Evolutionary conservation across 495 filamentous ascomycete species (phyloP), one percentile per base, ranked within the genome.

Genomic region (Cercophora sp.): DNA sequence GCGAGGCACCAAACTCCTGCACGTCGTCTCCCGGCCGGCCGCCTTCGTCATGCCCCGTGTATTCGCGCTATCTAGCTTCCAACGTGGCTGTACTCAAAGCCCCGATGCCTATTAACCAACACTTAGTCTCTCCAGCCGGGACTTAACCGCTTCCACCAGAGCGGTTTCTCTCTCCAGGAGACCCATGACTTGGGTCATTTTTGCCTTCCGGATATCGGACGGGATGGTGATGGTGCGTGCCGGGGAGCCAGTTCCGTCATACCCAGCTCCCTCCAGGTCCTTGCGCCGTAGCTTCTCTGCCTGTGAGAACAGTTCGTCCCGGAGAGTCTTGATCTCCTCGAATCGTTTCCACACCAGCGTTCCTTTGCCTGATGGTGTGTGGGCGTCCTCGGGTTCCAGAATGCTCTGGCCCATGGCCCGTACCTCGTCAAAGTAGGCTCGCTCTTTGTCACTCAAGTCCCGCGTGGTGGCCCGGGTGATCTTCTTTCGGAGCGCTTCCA

Each of bases 361-460:
- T 3, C 63, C 19, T 37, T 64, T 58, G 36, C 63, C 55, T 24
- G 36, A 57, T 39, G 40, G 54, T 36, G 52, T 26, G 34, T 48
- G 34, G 35, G 32, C 56, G 5, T 43, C 52, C 34, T 54, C 55
- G 8, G 67, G 71, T 47, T 75, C 67, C 69, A 71, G 31, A 3
- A 80, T 56, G 55, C 66, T 76, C 19, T 35, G 47, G 27, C 73
- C 63, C 36, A 89, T 51, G 10, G 65, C 54, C 19, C 78, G 67
- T 20, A 91, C 80, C 60, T 91, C 87, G 4, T 74, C 73, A 1
- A 79, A 60, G 83, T 83, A 91, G 0, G 79, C 75, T 62, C 72
- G 79, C 62, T 91, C 87, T 64, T 82, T 87, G 49, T 86, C 83
- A 64, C 85, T 91, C 31, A 95, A 69, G 48, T 86, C 80, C 9